Evolutionary conservation across 228 moss, liverwort and hornwort genomes (phyloP).

Genomic region (Sphagnum magellanicum): DNA sequence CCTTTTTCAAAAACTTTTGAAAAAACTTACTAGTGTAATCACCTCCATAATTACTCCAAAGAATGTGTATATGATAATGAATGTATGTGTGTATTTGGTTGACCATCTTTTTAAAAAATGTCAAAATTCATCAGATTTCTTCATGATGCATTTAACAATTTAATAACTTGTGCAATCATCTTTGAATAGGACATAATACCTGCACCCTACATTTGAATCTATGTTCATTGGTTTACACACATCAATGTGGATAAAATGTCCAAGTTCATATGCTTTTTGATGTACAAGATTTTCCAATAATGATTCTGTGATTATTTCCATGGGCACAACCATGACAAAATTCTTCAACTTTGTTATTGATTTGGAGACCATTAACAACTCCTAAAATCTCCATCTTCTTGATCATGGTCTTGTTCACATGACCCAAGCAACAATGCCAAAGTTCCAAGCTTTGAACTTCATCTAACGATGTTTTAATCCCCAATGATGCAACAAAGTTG

Average conservation of each 20-base stretch:
- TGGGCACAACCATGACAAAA: not conserved
- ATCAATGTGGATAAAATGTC: not conserved
- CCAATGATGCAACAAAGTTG: not conserved
- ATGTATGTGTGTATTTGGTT: not conserved
- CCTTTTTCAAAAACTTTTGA: not conserved
- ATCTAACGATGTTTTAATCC: not conserved
- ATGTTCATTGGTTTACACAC: not conserved
- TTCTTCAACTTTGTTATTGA: not conserved
- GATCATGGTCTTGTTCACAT: not conserved
- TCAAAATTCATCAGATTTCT: not conserved
- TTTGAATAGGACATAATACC: not conserved
- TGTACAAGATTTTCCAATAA: not conserved
- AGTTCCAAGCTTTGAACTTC: not conserved
- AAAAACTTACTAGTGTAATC: conserved; percentile 6
- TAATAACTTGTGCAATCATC: not conserved
- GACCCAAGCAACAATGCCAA: not conserved
- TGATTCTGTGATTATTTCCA: not conserved
- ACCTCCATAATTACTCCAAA: not conserved
- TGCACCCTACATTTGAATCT: not conserved
- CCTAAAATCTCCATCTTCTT: not conserved
- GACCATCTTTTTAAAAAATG: not conserved
- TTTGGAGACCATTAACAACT: not conserved
- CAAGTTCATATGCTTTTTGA: not conserved
- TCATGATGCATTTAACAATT: not conserved
- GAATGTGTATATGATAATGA: not conserved